phyloP scores from a whole-genome alignment of 148 eudicot species.

The Camellia granthamiana region DNA sequence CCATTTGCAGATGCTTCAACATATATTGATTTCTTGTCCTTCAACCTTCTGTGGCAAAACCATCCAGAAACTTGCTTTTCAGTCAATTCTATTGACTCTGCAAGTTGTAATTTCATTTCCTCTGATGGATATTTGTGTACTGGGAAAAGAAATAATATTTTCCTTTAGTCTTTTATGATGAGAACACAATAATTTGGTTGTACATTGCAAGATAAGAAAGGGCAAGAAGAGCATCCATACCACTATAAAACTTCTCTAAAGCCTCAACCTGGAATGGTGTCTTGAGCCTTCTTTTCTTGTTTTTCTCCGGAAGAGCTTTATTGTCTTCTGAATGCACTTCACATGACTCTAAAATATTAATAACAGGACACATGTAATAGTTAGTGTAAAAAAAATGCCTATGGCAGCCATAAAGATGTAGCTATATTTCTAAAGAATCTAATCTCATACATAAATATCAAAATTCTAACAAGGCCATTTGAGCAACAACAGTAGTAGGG shows the following conservation, averaged over 20 bases:
- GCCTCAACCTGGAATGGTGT: constrained; percentile 76
- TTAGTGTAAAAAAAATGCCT: neutral
- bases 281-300: constrained; percentile 68
- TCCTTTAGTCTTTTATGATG: neutral
- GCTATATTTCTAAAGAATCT: too few species aligned
- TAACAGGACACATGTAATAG: neutral
- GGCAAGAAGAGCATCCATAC: constrained; percentile 32
- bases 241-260: constrained; percentile 76
- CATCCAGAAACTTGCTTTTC: constrained; percentile 96
- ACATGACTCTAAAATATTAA: constrained; percentile 36
- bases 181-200: neutral
- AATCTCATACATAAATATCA: too few species aligned
- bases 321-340: constrained; percentile 64
- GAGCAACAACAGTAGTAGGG: too few species aligned
- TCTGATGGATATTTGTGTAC: constrained; percentile 94
- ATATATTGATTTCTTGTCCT: constrained; percentile 59
- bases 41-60: constrained; percentile 97
- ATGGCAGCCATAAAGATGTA: neutral
- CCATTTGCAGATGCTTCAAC: constrained; percentile 56
- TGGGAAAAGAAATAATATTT: constrained; percentile 27
- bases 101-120: constrained; percentile 60
- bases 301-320: constrained; percentile 58
- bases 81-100: constrained; percentile 62
- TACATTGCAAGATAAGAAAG: neutral
- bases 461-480: too few species aligned